These are phyloP conservation scores for Penicillium psychrosexuale DNA, from an alignment of 2,329 filamentous ascomycete genomes.

Conservation along the genomic window DNA sequence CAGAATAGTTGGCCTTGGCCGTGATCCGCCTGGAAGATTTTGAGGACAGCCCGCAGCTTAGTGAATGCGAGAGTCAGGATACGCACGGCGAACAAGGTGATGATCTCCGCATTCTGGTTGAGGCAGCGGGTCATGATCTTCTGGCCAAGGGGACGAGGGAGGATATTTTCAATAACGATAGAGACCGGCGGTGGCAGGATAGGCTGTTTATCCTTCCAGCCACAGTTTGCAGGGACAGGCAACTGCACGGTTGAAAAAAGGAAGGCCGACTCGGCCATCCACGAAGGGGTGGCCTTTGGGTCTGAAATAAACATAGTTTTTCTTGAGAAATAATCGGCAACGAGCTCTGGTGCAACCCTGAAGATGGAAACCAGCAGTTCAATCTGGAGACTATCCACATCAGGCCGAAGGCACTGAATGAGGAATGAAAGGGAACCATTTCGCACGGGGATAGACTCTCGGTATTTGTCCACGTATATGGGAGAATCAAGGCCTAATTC, in stretches of 20 bases:
- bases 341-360: conserved; percentile 74
- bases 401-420: conserved; percentile 73
- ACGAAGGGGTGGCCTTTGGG: conserved; percentile 86
- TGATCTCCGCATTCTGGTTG: conserved; percentile 70
- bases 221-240: conserved; percentile 69
- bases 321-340: conserved; percentile 80
- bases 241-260: conserved; percentile 77
- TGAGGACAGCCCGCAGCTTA: conserved; percentile 67
- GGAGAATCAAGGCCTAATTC: conserved; percentile 67
- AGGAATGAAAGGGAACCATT: conserved; percentile 80
- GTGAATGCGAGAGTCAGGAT: conserved; percentile 74
- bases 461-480: conserved; percentile 66
- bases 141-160: conserved; percentile 77
- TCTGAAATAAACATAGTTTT: conserved; percentile 82
- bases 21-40: conserved; percentile 56
- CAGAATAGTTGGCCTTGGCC: conserved; percentile 55
- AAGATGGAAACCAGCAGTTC: conserved; percentile 81
- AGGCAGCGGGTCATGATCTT: conserved; percentile 77
- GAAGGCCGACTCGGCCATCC: conserved; percentile 90
- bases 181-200: conserved; percentile 72
- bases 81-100: conserved; percentile 79
- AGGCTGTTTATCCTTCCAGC: conserved; percentile 61
- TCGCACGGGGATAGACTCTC: conserved; percentile 66
- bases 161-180: conserved; percentile 77
- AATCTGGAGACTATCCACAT: conserved; percentile 75